Conservation (phyloP, 306 rosid species). For the Hylodesmum podocarpum region DNA sequence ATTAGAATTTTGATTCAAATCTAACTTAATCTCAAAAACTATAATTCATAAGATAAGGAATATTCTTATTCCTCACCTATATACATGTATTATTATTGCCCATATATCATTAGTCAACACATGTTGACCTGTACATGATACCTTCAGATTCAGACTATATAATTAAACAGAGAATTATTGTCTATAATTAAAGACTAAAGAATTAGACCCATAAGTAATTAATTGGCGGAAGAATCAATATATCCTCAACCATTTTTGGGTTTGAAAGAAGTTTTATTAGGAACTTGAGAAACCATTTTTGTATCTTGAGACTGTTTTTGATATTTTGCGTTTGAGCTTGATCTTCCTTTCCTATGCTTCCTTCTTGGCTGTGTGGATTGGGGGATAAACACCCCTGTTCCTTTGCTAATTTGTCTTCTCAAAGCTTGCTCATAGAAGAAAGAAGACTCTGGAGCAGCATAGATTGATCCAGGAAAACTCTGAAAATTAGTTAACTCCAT, state of each 20-base stretch:
- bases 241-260: slow-evolving; percentile 42
- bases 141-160: background rate
- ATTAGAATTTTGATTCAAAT: background rate
- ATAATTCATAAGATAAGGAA: background rate
- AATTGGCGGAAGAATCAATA: background rate
- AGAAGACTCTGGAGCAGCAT: slow-evolving; percentile 42
- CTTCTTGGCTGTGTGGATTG: slow-evolving; percentile 61
- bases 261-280: slow-evolving; percentile 31
- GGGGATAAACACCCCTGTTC: slow-evolving; percentile 88
- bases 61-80: background rate
- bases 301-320: slow-evolving; percentile 49
- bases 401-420: slow-evolving; percentile 71
- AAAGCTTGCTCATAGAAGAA: slow-evolving; percentile 38
- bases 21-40: background rate
- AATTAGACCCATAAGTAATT: slow-evolving; percentile 6
- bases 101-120: background rate
- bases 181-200: slow-evolving; percentile 29
- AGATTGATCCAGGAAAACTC: slow-evolving; percentile 48
- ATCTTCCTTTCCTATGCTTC: slow-evolving; percentile 56
- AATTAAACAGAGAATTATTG: slow-evolving; percentile 24
- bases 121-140: slow-evolving; percentile 14
- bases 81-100: no score
- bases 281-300: slow-evolving; percentile 44
- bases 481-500: slow-evolving; percentile 22
- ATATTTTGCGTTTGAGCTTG: slow-evolving; percentile 50